Conservation (phyloP, 2,329 filamentous ascomycete species). For the Fusarium bactridioides region DNA sequence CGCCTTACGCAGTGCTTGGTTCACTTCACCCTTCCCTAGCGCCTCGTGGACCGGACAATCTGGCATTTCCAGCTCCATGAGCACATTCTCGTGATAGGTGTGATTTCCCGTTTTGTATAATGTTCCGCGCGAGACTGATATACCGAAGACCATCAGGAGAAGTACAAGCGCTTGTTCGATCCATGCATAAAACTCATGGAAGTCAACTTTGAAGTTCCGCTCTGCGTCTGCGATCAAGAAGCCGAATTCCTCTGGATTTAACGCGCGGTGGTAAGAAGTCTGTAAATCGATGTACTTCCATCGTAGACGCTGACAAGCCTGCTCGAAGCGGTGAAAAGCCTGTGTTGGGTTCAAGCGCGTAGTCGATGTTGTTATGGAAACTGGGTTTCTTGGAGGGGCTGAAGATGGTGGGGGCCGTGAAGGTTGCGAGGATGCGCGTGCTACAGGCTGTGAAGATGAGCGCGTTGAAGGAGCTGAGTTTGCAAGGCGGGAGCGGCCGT, state of each 20-base stretch:
- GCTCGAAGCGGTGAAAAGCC: slow-evolving; percentile 65
- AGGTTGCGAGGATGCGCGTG: neutral
- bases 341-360: slow-evolving; percentile 43
- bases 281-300: slow-evolving; percentile 71
- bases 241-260: slow-evolving; percentile 46
- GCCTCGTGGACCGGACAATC: slow-evolving; percentile 63
- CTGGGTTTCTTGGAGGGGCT: neutral
- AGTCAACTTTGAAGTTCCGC: slow-evolving; percentile 80
- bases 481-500: slow-evolving; percentile 5
- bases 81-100: slow-evolving; percentile 74
- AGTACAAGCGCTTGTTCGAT: slow-evolving; percentile 76
- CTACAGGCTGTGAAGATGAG: slow-evolving; percentile 21
- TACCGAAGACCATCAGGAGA: slow-evolving; percentile 69
- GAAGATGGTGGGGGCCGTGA: neutral
- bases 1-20: slow-evolving; percentile 67
- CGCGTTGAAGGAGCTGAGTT: slow-evolving; percentile 3
- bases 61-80: slow-evolving; percentile 66
- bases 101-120: slow-evolving; percentile 47
- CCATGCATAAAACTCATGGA: slow-evolving; percentile 78
- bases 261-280: slow-evolving; percentile 62
- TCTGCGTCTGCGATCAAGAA: slow-evolving; percentile 58
- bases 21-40: slow-evolving; percentile 63
- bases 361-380: neutral
- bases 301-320: slow-evolving; percentile 66
- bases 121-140: slow-evolving; percentile 54